Evolutionary conservation across 352 stramenopile species (phyloP), one percentile per base, ranked within the genome.

Genomic region (Phytopythium delawarense): DNA sequence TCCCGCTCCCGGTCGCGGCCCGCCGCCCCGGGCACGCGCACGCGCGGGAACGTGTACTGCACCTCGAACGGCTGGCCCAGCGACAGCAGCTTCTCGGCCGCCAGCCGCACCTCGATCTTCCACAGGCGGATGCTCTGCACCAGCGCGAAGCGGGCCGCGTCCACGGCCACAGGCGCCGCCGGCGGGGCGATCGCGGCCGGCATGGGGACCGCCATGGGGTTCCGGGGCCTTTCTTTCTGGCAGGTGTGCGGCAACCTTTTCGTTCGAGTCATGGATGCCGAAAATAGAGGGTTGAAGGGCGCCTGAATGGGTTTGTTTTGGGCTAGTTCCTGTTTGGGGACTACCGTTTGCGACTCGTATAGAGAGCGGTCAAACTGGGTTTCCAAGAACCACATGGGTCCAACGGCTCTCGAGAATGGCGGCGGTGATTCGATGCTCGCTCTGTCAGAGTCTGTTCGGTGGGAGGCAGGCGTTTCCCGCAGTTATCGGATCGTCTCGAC

Each of bases 21-120:
- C 0, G 61, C 60, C 4, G 34, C 30, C 5, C 71, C n/a, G 7
- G 61, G 54, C 13, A 34, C 32, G 48, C 50, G 61, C 21, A 28
- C 49, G 55, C 50, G 61, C 40, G 72, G 66, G 20, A 89, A 56
- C 51, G 63, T 67, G 64, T 79, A 81, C n/a, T 71, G 76, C 20
- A 89, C 76, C 51, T 88, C 78, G 42, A 80, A 88, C 23, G 71
- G 51, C 11, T 72, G 66, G 11, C 82, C 80, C 7, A 92, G 76
- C 28, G 78, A 78, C 46, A 92, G 61, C n/a, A 90, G 69, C 37
- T 83, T 77, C n/a, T 70, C 69, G 34, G 60, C 64, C 9, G 70
- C 63, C 7, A 87, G 67, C 50, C 75, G 68, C 42, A 83, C 74
- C 52, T 81, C 68, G 32, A 81, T 56, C 12, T 72, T 61, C 82